phyloP scores from a whole-genome alignment of 2,329 filamentous ascomycete species.

The Aspergillus felis region DNA sequence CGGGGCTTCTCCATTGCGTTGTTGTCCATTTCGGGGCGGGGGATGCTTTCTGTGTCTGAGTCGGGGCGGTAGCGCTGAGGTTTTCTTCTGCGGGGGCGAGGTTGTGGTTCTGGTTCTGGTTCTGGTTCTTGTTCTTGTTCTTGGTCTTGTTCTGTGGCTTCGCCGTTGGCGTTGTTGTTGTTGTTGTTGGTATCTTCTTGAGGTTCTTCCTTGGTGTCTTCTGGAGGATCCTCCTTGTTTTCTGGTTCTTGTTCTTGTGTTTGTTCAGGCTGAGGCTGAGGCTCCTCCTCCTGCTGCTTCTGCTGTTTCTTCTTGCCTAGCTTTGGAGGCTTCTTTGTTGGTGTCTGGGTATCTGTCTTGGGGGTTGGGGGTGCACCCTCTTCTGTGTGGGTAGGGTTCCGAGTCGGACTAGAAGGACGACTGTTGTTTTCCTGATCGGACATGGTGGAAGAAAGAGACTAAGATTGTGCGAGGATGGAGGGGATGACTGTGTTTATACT shows the following conservation, averaged over 20 bases:
- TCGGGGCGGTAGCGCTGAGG: too few relatives aligned
- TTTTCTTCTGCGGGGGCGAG: conserved; percentile 9
- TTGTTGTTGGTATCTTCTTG: background rate
- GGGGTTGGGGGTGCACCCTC: background rate
- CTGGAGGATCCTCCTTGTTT: background rate
- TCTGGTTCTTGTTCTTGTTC: conserved; percentile 33
- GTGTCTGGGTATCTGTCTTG: conserved; percentile 3
- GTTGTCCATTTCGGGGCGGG: conserved; percentile 9
- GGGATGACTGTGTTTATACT: background rate
- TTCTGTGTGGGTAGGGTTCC: conserved; percentile 4
- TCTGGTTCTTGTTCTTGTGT: conserved; percentile 42
- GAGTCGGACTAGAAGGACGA: conserved; percentile 11
- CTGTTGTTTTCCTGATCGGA: conserved; percentile 24
- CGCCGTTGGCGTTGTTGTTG: too few relatives aligned
- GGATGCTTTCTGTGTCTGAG: background rate
- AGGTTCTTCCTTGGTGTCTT: conserved; percentile 11
- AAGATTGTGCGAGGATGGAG: conserved; percentile 11
- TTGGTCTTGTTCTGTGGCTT: too few relatives aligned
- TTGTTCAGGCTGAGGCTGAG: conserved; percentile 30
- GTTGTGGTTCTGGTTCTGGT: conserved; percentile 32
- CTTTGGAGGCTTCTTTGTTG: conserved; percentile 26
- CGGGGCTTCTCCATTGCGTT: conserved; percentile 42
- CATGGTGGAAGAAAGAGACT: conserved; percentile 21
- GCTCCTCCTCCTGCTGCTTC: conserved; percentile 38
- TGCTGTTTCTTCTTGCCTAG: conserved; percentile 35